Conservation (phyloP, 2,329 filamentous ascomycete species). For the Fusarium sp. region DNA sequence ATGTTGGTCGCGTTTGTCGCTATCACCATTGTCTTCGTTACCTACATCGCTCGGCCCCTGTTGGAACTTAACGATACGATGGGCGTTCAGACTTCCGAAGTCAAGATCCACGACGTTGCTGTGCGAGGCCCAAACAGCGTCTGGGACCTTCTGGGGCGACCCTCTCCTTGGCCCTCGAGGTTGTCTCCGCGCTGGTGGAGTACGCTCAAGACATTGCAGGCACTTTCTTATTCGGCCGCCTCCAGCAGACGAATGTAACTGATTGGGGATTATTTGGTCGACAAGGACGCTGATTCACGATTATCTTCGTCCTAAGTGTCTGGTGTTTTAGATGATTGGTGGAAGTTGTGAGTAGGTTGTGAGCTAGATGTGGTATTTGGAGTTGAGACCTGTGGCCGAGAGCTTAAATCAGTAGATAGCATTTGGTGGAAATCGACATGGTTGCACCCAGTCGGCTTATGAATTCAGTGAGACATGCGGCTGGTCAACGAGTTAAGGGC, state of each 20-base stretch:
- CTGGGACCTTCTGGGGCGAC: neutral
- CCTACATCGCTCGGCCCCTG: too few species aligned
- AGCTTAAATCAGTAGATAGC: rapidly evolving
- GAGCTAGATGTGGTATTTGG: neutral
- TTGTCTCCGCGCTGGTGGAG: neutral
- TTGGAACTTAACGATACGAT: neutral
- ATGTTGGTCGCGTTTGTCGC: neutral
- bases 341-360: neutral
- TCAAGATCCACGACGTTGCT: neutral
- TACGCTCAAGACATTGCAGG: neutral
- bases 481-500: neutral
- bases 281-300: rapidly evolving
- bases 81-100: neutral
- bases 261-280: neutral
- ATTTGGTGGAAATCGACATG: neutral
- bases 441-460: rapidly evolving
- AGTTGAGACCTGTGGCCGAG: neutral
- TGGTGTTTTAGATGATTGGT: rapidly evolving
- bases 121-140: neutral
- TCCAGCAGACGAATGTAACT: neutral
- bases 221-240: neutral
- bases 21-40: neutral
- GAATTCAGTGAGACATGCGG: rapidly evolving
- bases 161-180: neutral
- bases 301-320: rapidly evolving